phyloP scores from a whole-genome alignment of 169 alveolate genomes.

The Fabrea salina region DNA sequence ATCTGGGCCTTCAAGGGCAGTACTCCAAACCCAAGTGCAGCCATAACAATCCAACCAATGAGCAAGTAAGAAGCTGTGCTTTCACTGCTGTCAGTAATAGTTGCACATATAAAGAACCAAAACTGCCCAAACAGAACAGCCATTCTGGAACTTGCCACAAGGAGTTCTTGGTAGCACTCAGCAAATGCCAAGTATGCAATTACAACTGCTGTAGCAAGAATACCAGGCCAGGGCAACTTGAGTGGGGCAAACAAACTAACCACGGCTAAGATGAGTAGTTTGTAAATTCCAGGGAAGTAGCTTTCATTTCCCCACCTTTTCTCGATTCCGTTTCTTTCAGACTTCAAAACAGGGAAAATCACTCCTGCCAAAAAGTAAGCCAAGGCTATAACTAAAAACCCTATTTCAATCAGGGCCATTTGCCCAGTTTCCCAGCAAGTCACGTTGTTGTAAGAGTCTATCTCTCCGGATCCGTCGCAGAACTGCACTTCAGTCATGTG shows the following conservation, averaged over 20 bases:
- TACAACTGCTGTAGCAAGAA: not conserved
- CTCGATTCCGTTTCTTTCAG: constrained; percentile 26
- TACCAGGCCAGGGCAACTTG: not conserved
- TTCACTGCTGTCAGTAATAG: not conserved
- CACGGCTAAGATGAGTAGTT: not conserved
- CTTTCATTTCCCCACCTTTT: constrained; percentile 24
- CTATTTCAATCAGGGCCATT: constrained; percentile 3
- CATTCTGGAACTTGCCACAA: constrained; percentile 1
- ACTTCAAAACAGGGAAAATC: not conserved
- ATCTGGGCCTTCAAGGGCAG: not conserved
- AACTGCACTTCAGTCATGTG: constrained; percentile 9
- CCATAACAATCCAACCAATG: constrained; percentile 1
- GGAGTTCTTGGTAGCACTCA: constrained; percentile 3
- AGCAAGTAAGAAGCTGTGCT: not conserved
- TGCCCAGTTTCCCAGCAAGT: constrained; percentile 19
- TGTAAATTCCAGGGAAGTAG: constrained; percentile 7
- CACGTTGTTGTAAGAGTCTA: not conserved
- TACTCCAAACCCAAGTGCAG: not conserved
- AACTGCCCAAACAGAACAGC: constrained; percentile 5
- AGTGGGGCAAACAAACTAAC: constrained; percentile 5
- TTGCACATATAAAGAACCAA: constrained; percentile 19
- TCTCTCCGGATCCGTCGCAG: not conserved
- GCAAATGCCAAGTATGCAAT: not conserved
- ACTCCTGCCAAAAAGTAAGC: constrained; percentile 1
- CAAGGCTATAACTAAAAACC: not conserved